Conservation (phyloP, 768 basidiomycete species). For the Pholiota molesta region DNA sequence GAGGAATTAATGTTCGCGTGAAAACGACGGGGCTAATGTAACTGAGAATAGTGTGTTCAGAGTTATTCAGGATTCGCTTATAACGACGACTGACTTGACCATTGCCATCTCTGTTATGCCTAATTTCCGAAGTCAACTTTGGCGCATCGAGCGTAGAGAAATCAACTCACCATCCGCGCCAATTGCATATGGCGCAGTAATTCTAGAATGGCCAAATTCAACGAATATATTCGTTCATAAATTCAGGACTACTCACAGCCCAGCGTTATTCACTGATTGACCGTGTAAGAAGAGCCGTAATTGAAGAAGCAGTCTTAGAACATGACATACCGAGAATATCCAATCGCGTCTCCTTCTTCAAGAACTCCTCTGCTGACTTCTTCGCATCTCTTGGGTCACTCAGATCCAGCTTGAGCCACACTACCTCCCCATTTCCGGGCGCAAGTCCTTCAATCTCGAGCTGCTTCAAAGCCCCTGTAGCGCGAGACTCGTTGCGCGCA, state of each 20-base stretch:
- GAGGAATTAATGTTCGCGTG: conserved; percentile 54
- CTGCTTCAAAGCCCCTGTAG: conserved; percentile 48
- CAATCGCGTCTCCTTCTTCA: conserved; percentile 51
- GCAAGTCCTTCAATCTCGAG: conserved; percentile 47
- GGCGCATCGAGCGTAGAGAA: background rate
- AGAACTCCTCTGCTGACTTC: conserved; percentile 49
- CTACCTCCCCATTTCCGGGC: conserved; percentile 47
- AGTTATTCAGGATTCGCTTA: background rate
- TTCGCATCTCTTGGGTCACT: conserved; percentile 49
- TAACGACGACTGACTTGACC: conserved; percentile 42
- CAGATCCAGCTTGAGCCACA: conserved; percentile 57
- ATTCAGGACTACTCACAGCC: conserved; percentile 35
- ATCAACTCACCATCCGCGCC: conserved; percentile 13
- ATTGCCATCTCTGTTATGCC: conserved; percentile 39
- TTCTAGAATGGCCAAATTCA: background rate
- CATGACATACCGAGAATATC: conserved; percentile 51
- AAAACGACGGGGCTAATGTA: conserved; percentile 58
- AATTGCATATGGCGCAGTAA: conserved; percentile 12
- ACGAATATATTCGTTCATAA: background rate
- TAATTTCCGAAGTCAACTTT: conserved; percentile 18
- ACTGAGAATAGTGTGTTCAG: conserved; percentile 32
- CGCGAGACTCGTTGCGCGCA: conserved; percentile 49
- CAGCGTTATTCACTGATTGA: conserved; percentile 58
- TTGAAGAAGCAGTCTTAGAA: background rate
- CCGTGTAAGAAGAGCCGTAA: background rate